Conservation (phyloP, 208 protist species). For the Vickermania spadyakhi region DNA sequence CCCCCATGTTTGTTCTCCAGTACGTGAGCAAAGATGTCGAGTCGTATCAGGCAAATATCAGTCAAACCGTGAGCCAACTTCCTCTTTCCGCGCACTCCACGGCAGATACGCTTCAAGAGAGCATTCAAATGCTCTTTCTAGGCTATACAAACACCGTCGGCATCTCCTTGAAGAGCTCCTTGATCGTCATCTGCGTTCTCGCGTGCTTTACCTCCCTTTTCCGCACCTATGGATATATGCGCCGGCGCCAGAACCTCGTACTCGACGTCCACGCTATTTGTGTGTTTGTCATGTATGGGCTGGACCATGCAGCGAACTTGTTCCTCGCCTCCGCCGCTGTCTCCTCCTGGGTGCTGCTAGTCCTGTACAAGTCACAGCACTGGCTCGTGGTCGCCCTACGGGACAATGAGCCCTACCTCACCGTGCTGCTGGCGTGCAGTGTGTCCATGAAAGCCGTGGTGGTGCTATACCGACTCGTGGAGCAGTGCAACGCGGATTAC, state of each 20-base stretch:
- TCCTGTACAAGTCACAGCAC: slow-evolving; percentile 46
- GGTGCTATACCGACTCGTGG: slow-evolving; percentile 54
- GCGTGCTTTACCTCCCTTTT: slow-evolving; percentile 57
- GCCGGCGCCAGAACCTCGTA: slow-evolving; percentile 62
- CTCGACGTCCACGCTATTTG: slow-evolving; percentile 31
- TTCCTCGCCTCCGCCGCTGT: slow-evolving; percentile 43
- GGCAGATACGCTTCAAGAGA: slow-evolving; percentile 11
- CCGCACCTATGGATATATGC: slow-evolving; percentile 75
- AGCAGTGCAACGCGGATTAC: slow-evolving; percentile 84
- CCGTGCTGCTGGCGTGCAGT: slow-evolving; percentile 52
- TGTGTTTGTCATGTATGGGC: slow-evolving; percentile 68
- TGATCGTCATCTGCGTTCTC: slow-evolving; percentile 44
- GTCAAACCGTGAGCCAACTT: neutral
- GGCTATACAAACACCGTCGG: slow-evolving; percentile 17
- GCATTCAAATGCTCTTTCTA: slow-evolving; percentile 29
- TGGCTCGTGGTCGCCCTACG: slow-evolving; percentile 24
- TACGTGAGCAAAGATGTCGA: slow-evolving; percentile 35
- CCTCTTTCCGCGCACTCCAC: slow-evolving; percentile 10
- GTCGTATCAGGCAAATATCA: slow-evolving; percentile 1
- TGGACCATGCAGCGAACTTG: slow-evolving; percentile 59
- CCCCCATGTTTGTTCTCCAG: slow-evolving; percentile 41
- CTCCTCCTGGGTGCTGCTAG: slow-evolving; percentile 63
- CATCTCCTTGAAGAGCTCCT: slow-evolving; percentile 29
- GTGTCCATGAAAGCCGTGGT: slow-evolving; percentile 41
- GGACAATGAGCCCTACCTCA: slow-evolving; percentile 39